These are phyloP conservation scores for Blastomyces gilchristii DNA, from an alignment of 2,329 filamentous ascomycete genomes.

Conservation along the genomic window DNA sequence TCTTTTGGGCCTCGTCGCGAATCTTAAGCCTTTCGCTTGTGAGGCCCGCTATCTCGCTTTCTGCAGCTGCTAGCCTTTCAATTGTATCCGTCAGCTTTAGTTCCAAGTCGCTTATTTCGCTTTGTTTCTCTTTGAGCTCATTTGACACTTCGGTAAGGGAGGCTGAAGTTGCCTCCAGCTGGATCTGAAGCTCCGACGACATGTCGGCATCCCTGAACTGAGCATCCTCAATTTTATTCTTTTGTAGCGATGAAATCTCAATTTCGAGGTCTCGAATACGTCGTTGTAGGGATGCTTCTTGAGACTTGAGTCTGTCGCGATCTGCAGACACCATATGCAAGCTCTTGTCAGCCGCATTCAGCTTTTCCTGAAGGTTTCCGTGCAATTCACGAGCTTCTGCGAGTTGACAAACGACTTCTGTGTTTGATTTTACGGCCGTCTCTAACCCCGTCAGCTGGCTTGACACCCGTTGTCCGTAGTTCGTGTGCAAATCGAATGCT, in stretches of 20 bases:
- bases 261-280: slow-evolving; percentile 20
- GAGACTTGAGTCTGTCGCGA: slow-evolving; percentile 10
- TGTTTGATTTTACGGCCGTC: slow-evolving; percentile 15
- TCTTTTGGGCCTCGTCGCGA: slow-evolving; percentile 16
- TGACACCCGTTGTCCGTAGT: slow-evolving; percentile 13
- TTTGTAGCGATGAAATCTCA: slow-evolving; percentile 22
- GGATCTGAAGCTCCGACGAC: slow-evolving; percentile 20
- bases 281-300: slow-evolving; percentile 20
- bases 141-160: slow-evolving; percentile 16
- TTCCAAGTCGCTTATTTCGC: slow-evolving; percentile 16
- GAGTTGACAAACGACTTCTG: slow-evolving; percentile 19
- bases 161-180: slow-evolving; percentile 18
- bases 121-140: slow-evolving; percentile 17
- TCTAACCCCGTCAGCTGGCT: slow-evolving; percentile 19
- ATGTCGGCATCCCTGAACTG: slow-evolving; percentile 16
- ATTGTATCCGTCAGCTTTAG: slow-evolving; percentile 17
- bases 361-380: slow-evolving; percentile 15
- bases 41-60: slow-evolving; percentile 15
- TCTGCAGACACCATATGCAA: slow-evolving; percentile 13
- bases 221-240: slow-evolving; percentile 13
- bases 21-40: slow-evolving; percentile 19
- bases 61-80: slow-evolving; percentile 14
- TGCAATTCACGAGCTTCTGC: slow-evolving; percentile 16
- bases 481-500: slow-evolving; percentile 14
- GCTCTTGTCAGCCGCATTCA: slow-evolving; percentile 17